A percentile compares a stretch with the other conserved stretches of the same genome.
Conservation (phyloP, 306 rosid species). For the Quercus suber region DNA sequence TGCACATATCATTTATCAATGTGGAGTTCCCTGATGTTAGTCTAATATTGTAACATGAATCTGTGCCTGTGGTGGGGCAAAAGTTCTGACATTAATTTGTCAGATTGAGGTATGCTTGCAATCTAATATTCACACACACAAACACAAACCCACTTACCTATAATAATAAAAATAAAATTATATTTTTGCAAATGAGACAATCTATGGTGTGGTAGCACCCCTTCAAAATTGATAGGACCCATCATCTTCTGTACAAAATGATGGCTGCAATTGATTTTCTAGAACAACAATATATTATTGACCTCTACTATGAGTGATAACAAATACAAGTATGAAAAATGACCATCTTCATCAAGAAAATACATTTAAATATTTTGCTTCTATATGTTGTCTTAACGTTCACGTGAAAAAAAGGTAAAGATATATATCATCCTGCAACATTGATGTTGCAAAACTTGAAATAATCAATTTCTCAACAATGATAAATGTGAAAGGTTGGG, state of each 20-base stretch:
- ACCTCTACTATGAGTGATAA: neutral
- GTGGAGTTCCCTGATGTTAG: neutral
- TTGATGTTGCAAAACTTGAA: neutral
- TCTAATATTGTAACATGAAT: neutral
- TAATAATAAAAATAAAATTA: too few species aligned
- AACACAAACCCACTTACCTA: too few species aligned
- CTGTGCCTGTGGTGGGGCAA: neutral
- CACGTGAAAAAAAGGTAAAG: neutral
- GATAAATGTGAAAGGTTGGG: neutral
- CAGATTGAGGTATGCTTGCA: slow-evolving; percentile 3
- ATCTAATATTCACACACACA: neutral
- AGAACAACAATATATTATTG: neutral
- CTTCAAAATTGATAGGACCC: neutral
- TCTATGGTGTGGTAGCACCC: neutral
- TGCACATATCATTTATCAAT: neutral
- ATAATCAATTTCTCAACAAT: neutral
- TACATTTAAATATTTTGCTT: neutral
- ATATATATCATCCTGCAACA: neutral
- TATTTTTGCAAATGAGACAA: neutral
- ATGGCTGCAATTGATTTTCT: neutral
- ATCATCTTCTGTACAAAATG: neutral
- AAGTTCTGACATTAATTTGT: neutral
- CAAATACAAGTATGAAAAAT: neutral
- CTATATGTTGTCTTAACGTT: neutral
- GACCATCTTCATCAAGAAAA: neutral